Percentiles rank a stretch among this genome's conserved stretches.
Conservation (phyloP, 495 filamentous ascomycete genomes). For the Platismatia glauca region DNA sequence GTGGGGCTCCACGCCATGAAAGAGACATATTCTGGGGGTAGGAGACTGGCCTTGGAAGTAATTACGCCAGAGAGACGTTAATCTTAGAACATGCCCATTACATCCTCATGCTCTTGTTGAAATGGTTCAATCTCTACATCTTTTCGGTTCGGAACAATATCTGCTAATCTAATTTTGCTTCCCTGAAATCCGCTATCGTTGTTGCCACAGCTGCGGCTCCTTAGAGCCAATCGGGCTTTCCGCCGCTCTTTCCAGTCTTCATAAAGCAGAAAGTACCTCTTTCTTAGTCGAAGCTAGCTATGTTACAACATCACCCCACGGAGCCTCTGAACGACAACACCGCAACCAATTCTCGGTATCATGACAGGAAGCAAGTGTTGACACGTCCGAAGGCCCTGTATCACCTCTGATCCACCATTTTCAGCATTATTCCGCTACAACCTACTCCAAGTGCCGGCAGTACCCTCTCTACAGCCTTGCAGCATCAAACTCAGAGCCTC, state of each 20-base stretch:
- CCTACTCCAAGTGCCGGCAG: not conserved
- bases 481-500: not conserved
- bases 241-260: not conserved
- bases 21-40: not conserved
- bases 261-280: not conserved
- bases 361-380: not conserved
- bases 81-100: too few species aligned
- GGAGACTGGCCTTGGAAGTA: not conserved
- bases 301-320: not conserved
- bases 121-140: not conserved
- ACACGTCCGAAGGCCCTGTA: not conserved
- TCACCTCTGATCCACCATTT: not conserved
- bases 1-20: not conserved
- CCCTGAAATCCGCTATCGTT: not conserved
- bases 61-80: not conserved
- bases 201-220: not conserved
- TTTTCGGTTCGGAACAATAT: not conserved
- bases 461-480: not conserved
- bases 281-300: not conserved
- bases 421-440: not conserved
- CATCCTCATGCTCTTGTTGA: not conserved
- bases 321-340: not conserved
- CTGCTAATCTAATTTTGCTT: not conserved
- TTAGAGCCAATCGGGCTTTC: not conserved
- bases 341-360: not conserved